Conservation (phyloP, 805 yeast genomes). For the Kregervanrija fluxuum region DNA sequence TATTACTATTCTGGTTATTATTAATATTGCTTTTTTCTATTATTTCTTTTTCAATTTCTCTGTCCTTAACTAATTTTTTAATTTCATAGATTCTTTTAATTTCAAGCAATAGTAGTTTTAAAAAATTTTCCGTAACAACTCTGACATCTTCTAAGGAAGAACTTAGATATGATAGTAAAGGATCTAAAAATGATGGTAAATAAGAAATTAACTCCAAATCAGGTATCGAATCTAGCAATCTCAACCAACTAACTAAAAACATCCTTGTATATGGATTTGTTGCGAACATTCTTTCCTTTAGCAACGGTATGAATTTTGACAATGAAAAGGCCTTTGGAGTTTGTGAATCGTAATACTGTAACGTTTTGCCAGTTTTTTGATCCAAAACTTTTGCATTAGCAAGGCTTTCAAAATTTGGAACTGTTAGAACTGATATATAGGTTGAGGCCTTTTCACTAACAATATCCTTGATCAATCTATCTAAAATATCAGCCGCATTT, state of each 20-base stretch:
- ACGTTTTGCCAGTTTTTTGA: constrained; percentile 45
- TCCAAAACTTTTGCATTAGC: constrained; percentile 39
- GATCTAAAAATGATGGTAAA: constrained; percentile 84
- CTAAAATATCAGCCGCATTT: constrained; percentile 91
- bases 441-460: constrained; percentile 91
- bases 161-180: constrained; percentile 69
- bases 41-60: constrained; percentile 12
- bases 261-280: constrained; percentile 89
- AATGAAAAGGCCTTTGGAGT: constrained; percentile 67
- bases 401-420: constrained; percentile 29
- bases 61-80: constrained; percentile 40
- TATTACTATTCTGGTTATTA: neutral
- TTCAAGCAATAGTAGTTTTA: constrained; percentile 72
- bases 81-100: constrained; percentile 70
- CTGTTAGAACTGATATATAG: constrained; percentile 62
- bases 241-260: constrained; percentile 90
- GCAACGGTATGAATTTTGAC: constrained; percentile 82
- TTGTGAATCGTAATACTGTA: constrained; percentile 55
- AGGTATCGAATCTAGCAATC: constrained; percentile 87
- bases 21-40: constrained; percentile 9
- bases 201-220: constrained; percentile 82
- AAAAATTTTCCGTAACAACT: constrained; percentile 70
- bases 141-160: constrained; percentile 84
- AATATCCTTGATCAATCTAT: constrained; percentile 84
- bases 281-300: constrained; percentile 85